Conservation (phyloP, 257 asterid species). For the Ligustrum vulgare region DNA sequence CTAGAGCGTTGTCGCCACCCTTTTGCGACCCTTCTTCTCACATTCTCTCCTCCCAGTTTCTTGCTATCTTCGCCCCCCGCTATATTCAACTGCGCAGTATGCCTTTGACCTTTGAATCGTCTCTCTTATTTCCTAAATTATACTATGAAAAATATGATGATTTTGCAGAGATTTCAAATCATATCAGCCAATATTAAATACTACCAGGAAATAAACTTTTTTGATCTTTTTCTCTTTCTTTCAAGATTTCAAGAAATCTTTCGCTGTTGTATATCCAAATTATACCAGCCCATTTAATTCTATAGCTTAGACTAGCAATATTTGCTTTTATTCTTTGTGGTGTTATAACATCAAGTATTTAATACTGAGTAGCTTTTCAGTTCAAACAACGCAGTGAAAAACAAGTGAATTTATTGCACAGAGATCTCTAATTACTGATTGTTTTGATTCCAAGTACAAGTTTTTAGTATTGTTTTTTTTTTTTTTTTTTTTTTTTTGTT, state of each 20-base stretch:
- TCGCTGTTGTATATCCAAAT: constrained; percentile 20
- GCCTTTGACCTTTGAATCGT: constrained; percentile 61
- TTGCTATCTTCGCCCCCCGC: constrained; percentile 44
- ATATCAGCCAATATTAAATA: constrained; percentile 29
- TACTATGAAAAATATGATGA: constrained; percentile 22
- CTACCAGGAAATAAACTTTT: constrained; percentile 23
- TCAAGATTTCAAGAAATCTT: constrained; percentile 10
- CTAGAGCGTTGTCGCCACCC: background rate
- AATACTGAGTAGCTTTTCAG: constrained; percentile 5
- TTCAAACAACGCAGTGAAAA: constrained; percentile 4
- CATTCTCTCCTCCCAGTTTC: constrained; percentile 34
- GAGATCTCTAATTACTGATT: constrained; percentile 4
- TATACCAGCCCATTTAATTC: constrained; percentile 28
- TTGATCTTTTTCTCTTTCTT: constrained; percentile 16
- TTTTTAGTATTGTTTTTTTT: constrained; percentile 12
- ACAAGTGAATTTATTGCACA: background rate
- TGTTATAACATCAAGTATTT: constrained; percentile 16
- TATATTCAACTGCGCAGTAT: constrained; percentile 2
- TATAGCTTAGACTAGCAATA: constrained; percentile 23
- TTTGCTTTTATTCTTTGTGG: constrained; percentile 19
- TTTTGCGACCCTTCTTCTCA: background rate
- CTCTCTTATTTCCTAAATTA: constrained; percentile 12
- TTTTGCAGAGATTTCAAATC: constrained; percentile 26
- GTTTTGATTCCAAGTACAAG: constrained; percentile 18
- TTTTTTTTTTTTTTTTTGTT: background rate